Conservation (phyloP, 805 yeast species). For the Naumovozyma baii region DNA sequence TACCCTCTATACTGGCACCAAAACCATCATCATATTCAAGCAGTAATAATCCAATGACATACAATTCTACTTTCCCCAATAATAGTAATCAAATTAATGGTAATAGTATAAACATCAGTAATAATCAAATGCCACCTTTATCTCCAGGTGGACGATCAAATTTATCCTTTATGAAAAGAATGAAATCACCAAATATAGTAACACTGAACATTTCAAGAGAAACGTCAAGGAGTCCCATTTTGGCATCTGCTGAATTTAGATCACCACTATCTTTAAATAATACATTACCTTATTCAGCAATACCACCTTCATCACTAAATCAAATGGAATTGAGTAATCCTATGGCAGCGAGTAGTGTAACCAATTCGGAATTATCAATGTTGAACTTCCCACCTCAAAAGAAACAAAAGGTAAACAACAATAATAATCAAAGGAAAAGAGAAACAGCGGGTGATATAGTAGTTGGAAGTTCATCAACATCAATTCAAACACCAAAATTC, state of each 20-base stretch:
- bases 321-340: conserved; percentile 6
- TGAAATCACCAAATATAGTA: conserved; percentile 27
- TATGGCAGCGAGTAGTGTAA: conserved; percentile 3
- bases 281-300: conserved; percentile 12
- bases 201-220: conserved; percentile 28
- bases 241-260: conserved; percentile 16
- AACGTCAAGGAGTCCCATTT: conserved; percentile 25
- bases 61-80: neutral
- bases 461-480: too few species aligned
- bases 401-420: conserved; percentile 4
- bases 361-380: conserved; percentile 1
- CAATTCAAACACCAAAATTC: conserved; percentile 24
- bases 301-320: conserved; percentile 6
- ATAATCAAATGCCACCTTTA: conserved; percentile 5
- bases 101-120: neutral
- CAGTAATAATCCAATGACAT: conserved; percentile 11
- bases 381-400: neutral
- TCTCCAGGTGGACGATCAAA: conserved; percentile 17
- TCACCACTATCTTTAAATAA: conserved; percentile 17
- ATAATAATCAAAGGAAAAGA: conserved; percentile 2
- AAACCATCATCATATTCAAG: conserved; percentile 11
- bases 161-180: conserved; percentile 22
- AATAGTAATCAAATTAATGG: neutral
- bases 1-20: neutral
- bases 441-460: too few species aligned